Conservation (phyloP, 139 green algal species). For the Pedinophyceae sp. region DNA sequence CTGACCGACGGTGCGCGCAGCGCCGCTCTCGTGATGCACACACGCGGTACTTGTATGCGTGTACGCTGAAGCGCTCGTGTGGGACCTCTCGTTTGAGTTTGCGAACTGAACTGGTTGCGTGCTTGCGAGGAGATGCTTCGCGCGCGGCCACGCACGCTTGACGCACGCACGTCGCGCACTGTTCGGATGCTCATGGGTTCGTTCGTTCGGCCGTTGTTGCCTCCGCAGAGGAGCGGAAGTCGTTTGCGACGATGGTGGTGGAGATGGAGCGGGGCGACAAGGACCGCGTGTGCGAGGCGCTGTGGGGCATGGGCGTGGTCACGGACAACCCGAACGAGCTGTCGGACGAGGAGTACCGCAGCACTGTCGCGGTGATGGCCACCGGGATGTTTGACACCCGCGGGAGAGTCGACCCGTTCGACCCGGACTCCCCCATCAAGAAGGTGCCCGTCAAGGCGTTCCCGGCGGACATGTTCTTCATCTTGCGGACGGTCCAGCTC, state of each 20-base stretch:
- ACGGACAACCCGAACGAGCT: constrained; percentile 32
- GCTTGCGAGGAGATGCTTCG: constrained; percentile 6
- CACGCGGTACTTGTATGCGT: too few relatives aligned
- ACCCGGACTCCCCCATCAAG: constrained; percentile 55
- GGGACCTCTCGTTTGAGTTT: not conserved
- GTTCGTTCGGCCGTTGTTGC: too few relatives aligned
- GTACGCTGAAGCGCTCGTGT: too few relatives aligned
- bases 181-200: too few relatives aligned
- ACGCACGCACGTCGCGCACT: too few relatives aligned
- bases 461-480: constrained; percentile 89
- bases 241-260: constrained; percentile 2
- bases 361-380: constrained; percentile 40
- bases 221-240: too few relatives aligned
- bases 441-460: constrained; percentile 64
- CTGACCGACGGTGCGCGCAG: constrained; percentile 39
- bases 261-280: not conserved
- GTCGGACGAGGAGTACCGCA: constrained; percentile 21
- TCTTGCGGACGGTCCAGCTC: constrained; percentile 60
- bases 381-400: constrained; percentile 89
- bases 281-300: constrained; percentile 20
- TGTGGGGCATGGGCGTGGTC: constrained; percentile 43
- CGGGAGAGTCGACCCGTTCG: constrained; percentile 24
- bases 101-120: too few relatives aligned
- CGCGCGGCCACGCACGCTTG: not conserved
- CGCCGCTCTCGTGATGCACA: constrained; percentile 36